Conservation (phyloP, 1,284 basidiomycete genomes). For the Hypsizygus ulmarius region DNA sequence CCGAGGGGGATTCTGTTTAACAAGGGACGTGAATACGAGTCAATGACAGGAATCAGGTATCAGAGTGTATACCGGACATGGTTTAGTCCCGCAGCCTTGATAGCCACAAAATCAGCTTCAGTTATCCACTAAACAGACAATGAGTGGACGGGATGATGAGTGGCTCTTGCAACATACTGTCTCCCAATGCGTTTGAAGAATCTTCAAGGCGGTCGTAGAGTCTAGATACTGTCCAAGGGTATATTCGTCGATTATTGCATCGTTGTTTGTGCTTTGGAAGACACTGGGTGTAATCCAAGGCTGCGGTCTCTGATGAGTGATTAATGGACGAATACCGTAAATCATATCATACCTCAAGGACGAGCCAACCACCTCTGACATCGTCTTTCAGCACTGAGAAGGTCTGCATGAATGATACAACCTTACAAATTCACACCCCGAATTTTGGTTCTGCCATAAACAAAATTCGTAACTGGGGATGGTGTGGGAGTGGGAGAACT, state of each 20-base stretch:
- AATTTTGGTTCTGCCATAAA: constrained; percentile 49
- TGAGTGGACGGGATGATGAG: neutral
- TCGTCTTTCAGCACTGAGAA: constrained; percentile 5
- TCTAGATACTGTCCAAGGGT: constrained; percentile 62
- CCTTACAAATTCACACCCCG: constrained; percentile 62
- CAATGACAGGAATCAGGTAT: neutral
- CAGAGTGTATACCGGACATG: constrained; percentile 59
- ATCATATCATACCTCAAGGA: constrained; percentile 47
- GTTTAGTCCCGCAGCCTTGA: constrained; percentile 70
- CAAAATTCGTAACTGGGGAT: constrained; percentile 38
- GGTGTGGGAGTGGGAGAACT: constrained; percentile 19
- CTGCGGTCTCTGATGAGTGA: constrained; percentile 29
- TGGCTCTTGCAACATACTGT: constrained; percentile 35
- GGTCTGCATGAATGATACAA: constrained; percentile 3
- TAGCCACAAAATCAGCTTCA: constrained; percentile 64
- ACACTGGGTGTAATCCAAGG: constrained; percentile 77
- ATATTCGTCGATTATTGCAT: constrained; percentile 64
- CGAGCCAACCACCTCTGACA: constrained; percentile 61
- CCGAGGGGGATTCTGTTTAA: constrained; percentile 62
- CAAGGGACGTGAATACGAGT: neutral
- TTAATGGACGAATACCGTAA: constrained; percentile 5
- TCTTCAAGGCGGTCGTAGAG: constrained; percentile 39
- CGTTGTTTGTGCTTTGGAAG: constrained; percentile 62
- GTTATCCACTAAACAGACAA: constrained; percentile 54
- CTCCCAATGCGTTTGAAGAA: constrained; percentile 63